Evolutionary conservation across 2,329 filamentous ascomycete species (phyloP), one percentile per base, ranked within the genome.

Genomic region (Zasmidium citrigriseum): DNA sequence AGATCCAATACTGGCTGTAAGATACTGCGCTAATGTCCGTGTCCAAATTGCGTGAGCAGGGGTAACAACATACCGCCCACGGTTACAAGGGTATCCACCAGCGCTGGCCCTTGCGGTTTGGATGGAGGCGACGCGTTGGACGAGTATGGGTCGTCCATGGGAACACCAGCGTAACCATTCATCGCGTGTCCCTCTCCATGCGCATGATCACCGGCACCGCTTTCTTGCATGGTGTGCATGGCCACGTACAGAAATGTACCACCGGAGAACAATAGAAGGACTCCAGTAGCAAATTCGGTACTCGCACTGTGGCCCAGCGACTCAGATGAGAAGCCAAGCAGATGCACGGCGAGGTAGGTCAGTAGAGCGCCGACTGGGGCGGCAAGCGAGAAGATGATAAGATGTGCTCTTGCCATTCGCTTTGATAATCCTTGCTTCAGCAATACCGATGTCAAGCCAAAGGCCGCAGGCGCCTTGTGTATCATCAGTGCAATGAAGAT

Each of bases 221-320:
- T 85, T 69, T 96, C 93, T 72, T 96, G 90, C 91, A 98, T 96
- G 0, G 93, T 92, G 72, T 99, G 95, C 93, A 98, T 97, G 1
- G 95, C 95, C 46, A 99, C 95, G 70, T 98, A 97, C 89, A 99
- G 76, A 72, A 99, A 99, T 0, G 95, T 99, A 16, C 95, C 95
- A 0, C 89, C 95, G 0, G 91, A 96, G 72, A 99, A 99, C n/a
- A 98, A 79, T 9, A 99, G 79, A 46, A 98, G 78, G 81, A 96
- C 91, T 22, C 95, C 95, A 0, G 93, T 98, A 80, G 90, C 93
- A 87, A 91, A 97, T 67, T 87, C 85, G 57, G 90, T 86, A 20
- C 82, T 80, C 49, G 64, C 57, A 27, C 86, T 83, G 52, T 87
- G 84, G 54, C 80, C 82, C 44, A 80, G 77, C 2, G 78, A 75